Evolutionary conservation across 2,329 filamentous ascomycete genomes (phyloP).

Genomic region (Claviceps maximensis): DNA sequence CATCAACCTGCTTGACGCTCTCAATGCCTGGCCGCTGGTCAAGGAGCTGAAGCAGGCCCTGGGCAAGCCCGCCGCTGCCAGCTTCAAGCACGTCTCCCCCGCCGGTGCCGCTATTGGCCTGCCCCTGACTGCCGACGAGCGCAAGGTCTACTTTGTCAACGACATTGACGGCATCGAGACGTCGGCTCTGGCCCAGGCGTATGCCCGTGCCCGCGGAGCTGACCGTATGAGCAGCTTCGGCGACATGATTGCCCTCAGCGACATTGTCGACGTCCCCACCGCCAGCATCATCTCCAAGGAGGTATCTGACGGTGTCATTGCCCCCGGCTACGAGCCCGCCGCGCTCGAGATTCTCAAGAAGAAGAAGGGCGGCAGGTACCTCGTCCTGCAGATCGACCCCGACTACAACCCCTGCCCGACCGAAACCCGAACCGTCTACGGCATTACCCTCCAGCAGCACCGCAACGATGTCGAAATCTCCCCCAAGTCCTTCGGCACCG

Average conservation of each 20-base stretch:
- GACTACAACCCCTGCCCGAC: slow-evolving; percentile 68
- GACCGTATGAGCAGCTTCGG: slow-evolving; percentile 99
- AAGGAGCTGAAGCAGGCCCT: slow-evolving; percentile 90
- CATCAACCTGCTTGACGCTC: slow-evolving; percentile 90
- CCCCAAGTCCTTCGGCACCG: slow-evolving; percentile 69
- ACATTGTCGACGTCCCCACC: slow-evolving; percentile 80
- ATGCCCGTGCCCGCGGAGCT: slow-evolving; percentile 86
- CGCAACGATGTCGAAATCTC: slow-evolving; percentile 86
- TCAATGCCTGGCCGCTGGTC: slow-evolving; percentile 94
- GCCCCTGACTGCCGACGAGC: slow-evolving; percentile 72
- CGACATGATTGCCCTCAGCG: slow-evolving; percentile 86
- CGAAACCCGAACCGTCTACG: slow-evolving; percentile 82
- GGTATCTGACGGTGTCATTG: slow-evolving; percentile 93
- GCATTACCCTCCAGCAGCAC: slow-evolving; percentile 75
- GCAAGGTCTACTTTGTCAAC: slow-evolving; percentile 96
- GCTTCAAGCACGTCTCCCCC: slow-evolving; percentile 98
- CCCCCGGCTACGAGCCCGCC: slow-evolving; percentile 70
- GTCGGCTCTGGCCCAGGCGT: slow-evolving; percentile 82
- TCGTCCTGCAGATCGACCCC: slow-evolving; percentile 88
- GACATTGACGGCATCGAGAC: slow-evolving; percentile 82
- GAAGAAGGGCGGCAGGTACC: slow-evolving; percentile 97
- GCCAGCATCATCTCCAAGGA: slow-evolving; percentile 97
- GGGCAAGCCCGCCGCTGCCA: slow-evolving; percentile 79
- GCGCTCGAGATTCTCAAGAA: slow-evolving; percentile 86
- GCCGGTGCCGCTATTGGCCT: slow-evolving; percentile 91